Conservation (phyloP, 768 basidiomycete genomes). For the Trametes cubensis region DNA sequence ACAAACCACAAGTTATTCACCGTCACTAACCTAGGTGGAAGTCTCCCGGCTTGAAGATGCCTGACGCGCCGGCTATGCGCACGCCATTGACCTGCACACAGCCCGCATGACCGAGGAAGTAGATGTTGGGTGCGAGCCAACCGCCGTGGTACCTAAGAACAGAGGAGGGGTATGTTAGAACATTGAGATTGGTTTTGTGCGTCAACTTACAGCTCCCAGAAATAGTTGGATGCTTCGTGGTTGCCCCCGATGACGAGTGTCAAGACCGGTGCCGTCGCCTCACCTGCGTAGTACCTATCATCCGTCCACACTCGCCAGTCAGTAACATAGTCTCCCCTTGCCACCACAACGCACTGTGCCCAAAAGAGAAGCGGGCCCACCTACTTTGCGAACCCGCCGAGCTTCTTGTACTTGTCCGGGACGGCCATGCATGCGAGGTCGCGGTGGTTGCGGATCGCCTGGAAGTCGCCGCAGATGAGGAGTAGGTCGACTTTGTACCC, state of each 20-base stretch:
- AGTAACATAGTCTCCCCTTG: not conserved
- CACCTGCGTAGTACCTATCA: conserved; percentile 82
- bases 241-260: conserved; percentile 97
- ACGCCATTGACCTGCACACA: conserved; percentile 86
- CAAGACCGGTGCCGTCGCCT: conserved; percentile 78
- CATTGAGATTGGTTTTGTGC: not conserved
- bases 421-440: conserved; percentile 93
- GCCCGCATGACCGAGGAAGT: conserved; percentile 91
- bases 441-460: conserved; percentile 82
- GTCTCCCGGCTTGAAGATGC: conserved; percentile 84
- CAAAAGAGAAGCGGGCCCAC: conserved; percentile 27
- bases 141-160: conserved; percentile 84
- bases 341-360: not conserved
- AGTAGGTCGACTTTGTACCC: conserved; percentile 78
- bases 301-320: not conserved
- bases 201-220: conserved; percentile 86
- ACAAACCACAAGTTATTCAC: too few species aligned
- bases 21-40: conserved; percentile 59
- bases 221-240: conserved; percentile 95
- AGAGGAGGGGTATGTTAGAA: not conserved
- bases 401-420: conserved; percentile 81
- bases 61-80: conserved; percentile 87
- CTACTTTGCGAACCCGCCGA: conserved; percentile 85
- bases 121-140: conserved; percentile 96
- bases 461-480: conserved; percentile 95